Evolutionary conservation across 345 rosid species (phyloP), one percentile per base, ranked within the genome.

Genomic region (Turnera subulata): DNA sequence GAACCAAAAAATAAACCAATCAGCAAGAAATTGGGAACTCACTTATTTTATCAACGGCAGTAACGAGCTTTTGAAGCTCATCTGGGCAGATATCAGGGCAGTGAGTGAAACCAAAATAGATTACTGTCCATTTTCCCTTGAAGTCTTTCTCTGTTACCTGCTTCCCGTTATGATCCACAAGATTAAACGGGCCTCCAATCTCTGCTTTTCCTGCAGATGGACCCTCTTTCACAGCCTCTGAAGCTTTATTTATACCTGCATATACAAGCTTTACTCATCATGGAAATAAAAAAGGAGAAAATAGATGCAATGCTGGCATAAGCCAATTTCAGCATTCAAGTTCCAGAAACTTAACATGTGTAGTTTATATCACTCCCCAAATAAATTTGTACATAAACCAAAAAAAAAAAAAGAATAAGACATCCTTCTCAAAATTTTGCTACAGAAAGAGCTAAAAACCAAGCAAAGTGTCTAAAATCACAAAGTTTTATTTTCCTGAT

Each of bases 11-110:
- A 3, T 29, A 29, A 29, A 4, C 4, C 8, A 29, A 29, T 29
- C 35, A 29, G 35, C 8, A 29, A 29, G 35, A 45, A 11, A 46
- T 35, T 33, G 56, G 55, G 18, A 68, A 69, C 97, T 82, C 73
- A 93, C 99, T 85, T 58, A 87, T 82, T 81, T 88, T 90, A 73
- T 93, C 97, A 56, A 93, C 42, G 44, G 95, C 88, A 37, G 88
- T 83, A 58, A 82, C 88, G 58, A 93, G 69, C 76, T 93, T 90
- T 67, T 67, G 80, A 46, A 93, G 84, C 82, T 93, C 99, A 46
- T 87, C 96, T 14, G 97, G 99, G 69, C 97, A 93, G 55, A 93
- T 93, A 71, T 93, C 99, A 13, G 99, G 97, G 75, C 99, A 93
- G 70, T 87, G 97, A 66, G 97, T 90, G 77, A 89, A 93, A 47